phyloP scores from a whole-genome alignment of 2,329 filamentous ascomycete genomes.

The Emergomyces orientalis region DNA sequence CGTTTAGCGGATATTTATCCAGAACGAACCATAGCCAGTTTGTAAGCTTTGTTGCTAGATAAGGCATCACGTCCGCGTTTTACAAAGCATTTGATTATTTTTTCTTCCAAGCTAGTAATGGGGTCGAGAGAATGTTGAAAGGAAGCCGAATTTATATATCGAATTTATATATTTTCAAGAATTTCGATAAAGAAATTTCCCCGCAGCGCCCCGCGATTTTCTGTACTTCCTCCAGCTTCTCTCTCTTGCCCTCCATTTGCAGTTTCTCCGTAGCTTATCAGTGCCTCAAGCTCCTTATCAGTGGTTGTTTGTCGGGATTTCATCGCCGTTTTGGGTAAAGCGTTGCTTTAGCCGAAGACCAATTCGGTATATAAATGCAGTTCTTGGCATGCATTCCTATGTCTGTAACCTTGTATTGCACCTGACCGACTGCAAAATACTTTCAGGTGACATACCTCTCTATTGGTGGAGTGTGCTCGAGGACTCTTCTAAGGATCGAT shows the following conservation, averaged over 20 bases:
- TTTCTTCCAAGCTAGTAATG: not conserved
- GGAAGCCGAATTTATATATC: too few relatives aligned
- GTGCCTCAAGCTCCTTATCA: not conserved
- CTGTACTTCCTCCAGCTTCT: not conserved
- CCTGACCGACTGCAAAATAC: not conserved
- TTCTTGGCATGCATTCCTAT: not conserved
- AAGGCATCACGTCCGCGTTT: not conserved
- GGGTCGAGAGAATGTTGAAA: too few relatives aligned
- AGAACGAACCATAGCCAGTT: not conserved
- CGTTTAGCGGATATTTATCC: not conserved
- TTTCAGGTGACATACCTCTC: not conserved
- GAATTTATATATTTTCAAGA: not conserved
- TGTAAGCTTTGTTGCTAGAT: too few relatives aligned
- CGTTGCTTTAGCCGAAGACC: constrained; percentile 10
- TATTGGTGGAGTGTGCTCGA: not conserved
- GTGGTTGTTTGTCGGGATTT: constrained; percentile 21
- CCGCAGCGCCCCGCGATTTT: not conserved
- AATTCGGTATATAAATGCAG: constrained; percentile 13
- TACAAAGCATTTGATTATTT: not conserved
- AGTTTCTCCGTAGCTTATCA: not conserved
- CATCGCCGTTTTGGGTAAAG: constrained; percentile 31
- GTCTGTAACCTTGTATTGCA: too few relatives aligned
- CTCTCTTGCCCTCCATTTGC: not conserved
- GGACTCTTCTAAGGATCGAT: not conserved
- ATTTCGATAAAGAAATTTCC: too few relatives aligned